Evolutionary conservation across 2,329 filamentous ascomycete species (phyloP).

Genomic region (Coniochaeta ligniaria): DNA sequence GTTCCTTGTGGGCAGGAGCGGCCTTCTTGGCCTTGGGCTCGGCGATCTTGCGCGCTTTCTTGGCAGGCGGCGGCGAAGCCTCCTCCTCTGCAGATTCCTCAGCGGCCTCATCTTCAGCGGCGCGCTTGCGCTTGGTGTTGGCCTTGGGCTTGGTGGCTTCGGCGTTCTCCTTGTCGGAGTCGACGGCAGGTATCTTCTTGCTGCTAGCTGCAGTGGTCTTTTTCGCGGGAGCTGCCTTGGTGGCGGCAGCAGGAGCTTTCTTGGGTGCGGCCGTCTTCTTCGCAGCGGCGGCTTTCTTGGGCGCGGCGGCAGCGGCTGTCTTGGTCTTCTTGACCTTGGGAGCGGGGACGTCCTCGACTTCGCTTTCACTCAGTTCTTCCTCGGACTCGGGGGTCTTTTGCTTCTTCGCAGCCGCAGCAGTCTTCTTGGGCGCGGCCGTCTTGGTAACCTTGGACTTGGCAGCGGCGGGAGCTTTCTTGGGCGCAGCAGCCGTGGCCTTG

Average conservation of each 20-base stretch:
- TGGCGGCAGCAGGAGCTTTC: constrained; percentile 9
- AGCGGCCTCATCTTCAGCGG: constrained; percentile 12
- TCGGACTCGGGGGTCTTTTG: constrained; percentile 2
- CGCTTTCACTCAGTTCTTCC: constrained; percentile 6
- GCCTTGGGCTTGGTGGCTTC: constrained; percentile 9
- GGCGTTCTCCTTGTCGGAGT: constrained; percentile 17
- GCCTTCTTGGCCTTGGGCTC: constrained; percentile 7
- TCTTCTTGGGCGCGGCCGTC: constrained; percentile 9
- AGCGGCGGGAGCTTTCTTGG: constrained; percentile 17
- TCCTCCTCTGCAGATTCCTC: constrained; percentile 24
- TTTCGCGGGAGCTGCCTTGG: constrained; percentile 7
- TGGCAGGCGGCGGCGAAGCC: constrained; percentile 12
- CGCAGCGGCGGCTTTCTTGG: not conserved
- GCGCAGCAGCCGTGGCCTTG: constrained; percentile 14
- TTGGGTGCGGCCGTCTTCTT: constrained; percentile 2
- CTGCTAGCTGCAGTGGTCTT: constrained; percentile 13
- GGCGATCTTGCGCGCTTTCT: constrained; percentile 30
- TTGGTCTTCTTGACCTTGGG: constrained; percentile 12
- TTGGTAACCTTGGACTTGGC: constrained; percentile 38
- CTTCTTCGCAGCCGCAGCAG: not conserved
- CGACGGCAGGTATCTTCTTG: constrained; percentile 3
- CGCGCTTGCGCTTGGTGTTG: constrained; percentile 19
- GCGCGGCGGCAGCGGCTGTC: constrained; percentile 7
- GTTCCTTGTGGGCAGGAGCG: constrained; percentile 4
- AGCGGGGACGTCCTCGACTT: not conserved